Evolutionary conservation across 257 asterid genomes (phyloP), one percentile per base, ranked within the genome.

Genomic region (Apocynum venetum): DNA sequence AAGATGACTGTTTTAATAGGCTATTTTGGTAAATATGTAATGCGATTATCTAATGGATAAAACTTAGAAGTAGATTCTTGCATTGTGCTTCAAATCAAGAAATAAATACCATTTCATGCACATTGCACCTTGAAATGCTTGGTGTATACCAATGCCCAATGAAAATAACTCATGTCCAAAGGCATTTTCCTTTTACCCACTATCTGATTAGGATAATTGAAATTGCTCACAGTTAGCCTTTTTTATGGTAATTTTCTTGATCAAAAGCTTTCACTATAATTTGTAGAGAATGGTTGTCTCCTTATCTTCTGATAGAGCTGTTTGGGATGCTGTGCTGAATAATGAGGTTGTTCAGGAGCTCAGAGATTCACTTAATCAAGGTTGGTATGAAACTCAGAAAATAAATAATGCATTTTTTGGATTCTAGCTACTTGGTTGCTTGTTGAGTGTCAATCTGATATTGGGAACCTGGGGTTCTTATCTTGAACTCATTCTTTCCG

Each of bases 241-340:
- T 13, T 57, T 36, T 2, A 10, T 2, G 46, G 11, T 65, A 40
- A 65, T 7, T 68, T 68, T 44, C 36, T 68, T 68, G 35, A 68
- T 68, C 48, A 8, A 19, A 44, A 68, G 36, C 53, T 68, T 68
- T 68, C 36, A 41, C 49, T 41, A 3, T 70, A 38, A 12, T n/a
- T 72, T 63, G 76, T 51, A 90, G 97, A 88, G 83, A 83, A 89
- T 90, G 90, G 96, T 91, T 1, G 14, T 86, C n/a, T 90, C 98
- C 7, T 46, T 90, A 38, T 92, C 97, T 43, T 89, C 97, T 8
- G 97, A 91, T 80, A 81, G 77, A 77, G 93, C 97, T 0, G 88
- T 91, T 53, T 92, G 97, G 97, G 92, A 89, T 60, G 97, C 97
- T 65, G 88, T 93, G 63, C 60, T 89, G 85, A 91, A 89, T 82